phyloP scores from a whole-genome alignment of 352 stramenopile genomes.

The Phytophthora fragariae region DNA sequence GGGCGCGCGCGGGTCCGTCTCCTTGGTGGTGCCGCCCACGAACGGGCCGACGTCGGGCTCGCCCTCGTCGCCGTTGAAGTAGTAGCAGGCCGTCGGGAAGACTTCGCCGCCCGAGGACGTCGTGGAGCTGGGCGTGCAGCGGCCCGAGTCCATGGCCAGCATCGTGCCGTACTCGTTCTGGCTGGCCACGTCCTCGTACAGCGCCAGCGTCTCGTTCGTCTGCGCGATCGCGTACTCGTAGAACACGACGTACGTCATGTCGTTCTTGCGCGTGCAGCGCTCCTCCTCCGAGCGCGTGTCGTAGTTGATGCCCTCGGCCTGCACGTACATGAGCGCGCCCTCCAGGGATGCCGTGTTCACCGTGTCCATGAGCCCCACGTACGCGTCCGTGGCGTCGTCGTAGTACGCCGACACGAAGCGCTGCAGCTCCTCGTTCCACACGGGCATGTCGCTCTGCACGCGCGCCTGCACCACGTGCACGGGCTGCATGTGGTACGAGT shows the following conservation, averaged over 20 bases:
- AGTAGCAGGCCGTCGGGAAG: slow-evolving; percentile 67
- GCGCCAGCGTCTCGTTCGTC: slow-evolving; percentile 78
- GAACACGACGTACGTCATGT: slow-evolving; percentile 84
- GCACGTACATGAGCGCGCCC: slow-evolving; percentile 89
- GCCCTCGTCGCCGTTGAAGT: slow-evolving; percentile 77
- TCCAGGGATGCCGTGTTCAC: slow-evolving; percentile 86
- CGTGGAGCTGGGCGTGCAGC: slow-evolving; percentile 57
- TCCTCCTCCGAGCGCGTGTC: slow-evolving; percentile 59
- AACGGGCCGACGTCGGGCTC: slow-evolving; percentile 75
- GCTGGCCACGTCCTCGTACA: slow-evolving; percentile 56
- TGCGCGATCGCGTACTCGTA: slow-evolving; percentile 82
- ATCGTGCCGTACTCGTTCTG: slow-evolving; percentile 73
- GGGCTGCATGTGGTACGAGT: slow-evolving; percentile 74
- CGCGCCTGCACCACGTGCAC: slow-evolving; percentile 80
- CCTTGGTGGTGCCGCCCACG: slow-evolving; percentile 59
- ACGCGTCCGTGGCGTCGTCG: slow-evolving; percentile 59
- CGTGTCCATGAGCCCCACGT: slow-evolving; percentile 74
- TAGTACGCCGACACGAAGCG: slow-evolving; percentile 75
- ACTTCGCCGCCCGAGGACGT: slow-evolving; percentile 39
- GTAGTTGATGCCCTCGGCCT: slow-evolving; percentile 88
- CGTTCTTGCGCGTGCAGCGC: slow-evolving; percentile 83
- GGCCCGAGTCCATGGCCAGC: slow-evolving; percentile 72
- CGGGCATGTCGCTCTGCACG: slow-evolving; percentile 71
- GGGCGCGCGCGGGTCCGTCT: slow-evolving; percentile 56
- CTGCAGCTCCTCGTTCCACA: slow-evolving; percentile 57